Evolutionary conservation across 495 filamentous ascomycete species (phyloP), one percentile per base, ranked within the genome.

Genomic region (Barbatosphaeria neglecta): DNA sequence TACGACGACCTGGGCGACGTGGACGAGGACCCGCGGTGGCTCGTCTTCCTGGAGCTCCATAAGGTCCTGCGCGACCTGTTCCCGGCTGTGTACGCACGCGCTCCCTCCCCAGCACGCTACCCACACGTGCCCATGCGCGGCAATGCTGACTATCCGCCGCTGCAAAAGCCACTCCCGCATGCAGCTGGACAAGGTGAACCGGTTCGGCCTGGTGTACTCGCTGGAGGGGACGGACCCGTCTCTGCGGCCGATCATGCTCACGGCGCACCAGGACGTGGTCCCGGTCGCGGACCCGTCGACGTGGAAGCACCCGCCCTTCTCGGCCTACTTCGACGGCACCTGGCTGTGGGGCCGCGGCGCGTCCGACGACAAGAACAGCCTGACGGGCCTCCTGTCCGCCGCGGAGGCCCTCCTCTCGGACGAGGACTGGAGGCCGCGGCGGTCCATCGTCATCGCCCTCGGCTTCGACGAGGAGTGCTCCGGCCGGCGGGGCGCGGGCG

Each of bases 401-500:
- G 53, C 81, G 16, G 81, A 84, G 53, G 66, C 72, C n/a, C 57
- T 84, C 1, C 54, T 83, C 7, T 51, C 50, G 9, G 59, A 66
- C n/a, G 70, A 75, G 17, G 51, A 64, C 42, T 85, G 73, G 66
- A 52, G 55, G 1, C 80, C 81, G 0, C 67, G 67, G 42, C 66
- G 81, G 50, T 77, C 77, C 1, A 63, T 83, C 3, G 48, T 84
- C 13, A 59, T 84, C 2, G 74, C 75, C 16, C 81, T 84, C 56
- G 81, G 81, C 0, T 84, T 79, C 47, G 81, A 85, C 47, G 80
- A 85, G 15, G 80, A 83, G 49, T 75, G 75, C 24, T 70, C 72
- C 41, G 77, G 78, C n/a, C 69, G 64, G 44, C 64, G 73, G 27
- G 80, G 80, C 10, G 80, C 78, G 4, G 72, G 71, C 0, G 31